Percentiles rank a stretch among this genome's conserved stretches.
Conservation (phyloP, 306 rosid species). For the Gillenia trifoliata region DNA sequence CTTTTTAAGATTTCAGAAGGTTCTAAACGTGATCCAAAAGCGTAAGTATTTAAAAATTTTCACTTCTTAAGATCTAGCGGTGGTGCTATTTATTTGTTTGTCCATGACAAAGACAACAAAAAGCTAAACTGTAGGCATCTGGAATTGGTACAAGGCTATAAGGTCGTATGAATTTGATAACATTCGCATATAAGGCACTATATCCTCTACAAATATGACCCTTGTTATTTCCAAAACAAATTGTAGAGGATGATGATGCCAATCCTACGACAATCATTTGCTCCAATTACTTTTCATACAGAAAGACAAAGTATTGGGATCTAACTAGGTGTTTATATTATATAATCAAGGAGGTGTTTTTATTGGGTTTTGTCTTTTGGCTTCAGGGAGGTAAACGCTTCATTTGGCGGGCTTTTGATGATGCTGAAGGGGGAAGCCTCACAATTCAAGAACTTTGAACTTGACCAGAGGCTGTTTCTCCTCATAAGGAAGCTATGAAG, state of each 20-base stretch:
- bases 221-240: background rate
- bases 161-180: background rate
- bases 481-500: slow-evolving; percentile 82
- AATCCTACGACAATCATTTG: background rate
- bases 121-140: background rate
- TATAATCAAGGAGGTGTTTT: background rate
- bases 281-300: background rate
- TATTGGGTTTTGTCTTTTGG: slow-evolving; percentile 8
- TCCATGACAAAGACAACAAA: background rate
- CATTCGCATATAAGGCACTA: background rate
- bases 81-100: background rate
- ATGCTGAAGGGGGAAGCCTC: slow-evolving; percentile 83
- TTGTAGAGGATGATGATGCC: background rate
- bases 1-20: slow-evolving; percentile 72
- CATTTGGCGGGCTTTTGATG: slow-evolving; percentile 96
- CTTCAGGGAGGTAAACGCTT: slow-evolving; percentile 66
- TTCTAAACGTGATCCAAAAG: slow-evolving; percentile 62
- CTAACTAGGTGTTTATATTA: background rate
- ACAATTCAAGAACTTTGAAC: slow-evolving; percentile 78
- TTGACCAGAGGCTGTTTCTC: slow-evolving; percentile 79
- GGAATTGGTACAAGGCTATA: background rate
- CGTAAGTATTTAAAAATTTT: slow-evolving; percentile 38
- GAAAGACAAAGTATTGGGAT: background rate
- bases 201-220: background rate
- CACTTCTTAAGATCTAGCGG: background rate